Percentiles rank a stretch among this genome's conserved stretches.
Evolutionary conservation across 495 filamentous ascomycete genomes (phyloP).

Genomic region (Penicillium pulvis): DNA sequence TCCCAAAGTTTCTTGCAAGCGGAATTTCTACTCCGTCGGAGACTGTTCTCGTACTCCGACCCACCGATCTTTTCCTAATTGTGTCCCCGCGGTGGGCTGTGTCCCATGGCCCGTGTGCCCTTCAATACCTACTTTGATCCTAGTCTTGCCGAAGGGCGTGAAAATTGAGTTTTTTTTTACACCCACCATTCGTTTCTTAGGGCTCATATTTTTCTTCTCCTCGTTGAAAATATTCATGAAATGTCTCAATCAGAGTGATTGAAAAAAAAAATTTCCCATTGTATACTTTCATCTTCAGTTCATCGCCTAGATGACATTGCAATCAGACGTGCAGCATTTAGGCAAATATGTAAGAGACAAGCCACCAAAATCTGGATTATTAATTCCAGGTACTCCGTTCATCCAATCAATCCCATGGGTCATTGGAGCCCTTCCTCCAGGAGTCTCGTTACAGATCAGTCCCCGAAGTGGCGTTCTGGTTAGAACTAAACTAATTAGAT

Average conservation of each 20-base stretch:
- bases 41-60: conserved; percentile 2
- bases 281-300: too few species aligned
- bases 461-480: not conserved
- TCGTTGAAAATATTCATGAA: not conserved
- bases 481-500: not conserved
- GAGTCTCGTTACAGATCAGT: conserved; percentile 1
- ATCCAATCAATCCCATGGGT: not conserved
- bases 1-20: conserved; percentile 2
- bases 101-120: conserved; percentile 24
- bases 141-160: conserved; percentile 43
- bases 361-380: not conserved
- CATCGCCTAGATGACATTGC: not conserved
- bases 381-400: not conserved
- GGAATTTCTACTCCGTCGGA: not conserved
- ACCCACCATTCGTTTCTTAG: not conserved
- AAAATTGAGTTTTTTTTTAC: conserved; percentile 34
- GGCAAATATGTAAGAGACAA: not conserved
- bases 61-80: conserved; percentile 39
- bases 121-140: conserved; percentile 18
- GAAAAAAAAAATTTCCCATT: too few species aligned
- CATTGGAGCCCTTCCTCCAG: not conserved
- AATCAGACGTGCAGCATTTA: not conserved
- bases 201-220: not conserved
- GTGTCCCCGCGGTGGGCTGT: conserved; percentile 35
- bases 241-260: too few species aligned